Percentiles rank a stretch among this genome's conserved stretches.
Evolutionary conservation across 495 filamentous ascomycete genomes (phyloP).

Genomic region (Penicillium flavigenum): DNA sequence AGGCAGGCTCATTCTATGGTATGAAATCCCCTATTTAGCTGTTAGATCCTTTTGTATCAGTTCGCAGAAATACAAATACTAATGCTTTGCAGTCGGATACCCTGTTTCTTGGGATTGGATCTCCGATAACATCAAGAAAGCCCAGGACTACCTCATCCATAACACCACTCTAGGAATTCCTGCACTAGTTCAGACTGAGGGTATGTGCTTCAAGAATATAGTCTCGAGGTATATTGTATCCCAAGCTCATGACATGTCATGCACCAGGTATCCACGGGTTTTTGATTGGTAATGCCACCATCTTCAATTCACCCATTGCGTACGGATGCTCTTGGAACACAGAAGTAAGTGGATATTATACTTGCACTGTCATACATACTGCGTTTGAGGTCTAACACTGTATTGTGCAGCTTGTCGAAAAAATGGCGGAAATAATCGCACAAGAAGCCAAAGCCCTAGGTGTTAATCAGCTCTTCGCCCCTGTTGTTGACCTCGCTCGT

Average conservation of each 20-base stretch:
- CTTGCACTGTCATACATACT: not conserved
- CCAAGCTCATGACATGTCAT: not conserved
- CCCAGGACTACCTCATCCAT: constrained; percentile 62
- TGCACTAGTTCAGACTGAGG: constrained; percentile 68
- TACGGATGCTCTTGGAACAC: constrained; percentile 66
- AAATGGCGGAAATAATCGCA: constrained; percentile 62
- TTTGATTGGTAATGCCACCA: constrained; percentile 66
- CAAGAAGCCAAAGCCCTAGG: constrained; percentile 62
- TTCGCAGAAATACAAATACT: not conserved
- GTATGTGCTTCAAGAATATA: constrained; percentile 19
- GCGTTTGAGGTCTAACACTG: constrained; percentile 1
- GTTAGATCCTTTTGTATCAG: not conserved
- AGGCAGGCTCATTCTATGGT: constrained; percentile 64
- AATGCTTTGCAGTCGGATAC: constrained; percentile 52
- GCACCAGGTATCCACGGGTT: constrained; percentile 62
- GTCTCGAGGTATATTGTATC: not conserved
- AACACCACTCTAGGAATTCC: constrained; percentile 67
- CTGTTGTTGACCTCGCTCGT: constrained; percentile 64
- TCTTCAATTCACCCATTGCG: constrained; percentile 72
- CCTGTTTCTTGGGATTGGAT: constrained; percentile 62
- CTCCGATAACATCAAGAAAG: constrained; percentile 55
- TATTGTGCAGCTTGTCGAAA: constrained; percentile 45
- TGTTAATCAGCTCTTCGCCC: constrained; percentile 67
- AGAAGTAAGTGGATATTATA: constrained; percentile 23
- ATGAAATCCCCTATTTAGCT: not conserved